These are phyloP conservation scores for Cyphellophora europaea DNA, from an alignment of 2,329 filamentous ascomycete species.

Conservation along the genomic window DNA sequence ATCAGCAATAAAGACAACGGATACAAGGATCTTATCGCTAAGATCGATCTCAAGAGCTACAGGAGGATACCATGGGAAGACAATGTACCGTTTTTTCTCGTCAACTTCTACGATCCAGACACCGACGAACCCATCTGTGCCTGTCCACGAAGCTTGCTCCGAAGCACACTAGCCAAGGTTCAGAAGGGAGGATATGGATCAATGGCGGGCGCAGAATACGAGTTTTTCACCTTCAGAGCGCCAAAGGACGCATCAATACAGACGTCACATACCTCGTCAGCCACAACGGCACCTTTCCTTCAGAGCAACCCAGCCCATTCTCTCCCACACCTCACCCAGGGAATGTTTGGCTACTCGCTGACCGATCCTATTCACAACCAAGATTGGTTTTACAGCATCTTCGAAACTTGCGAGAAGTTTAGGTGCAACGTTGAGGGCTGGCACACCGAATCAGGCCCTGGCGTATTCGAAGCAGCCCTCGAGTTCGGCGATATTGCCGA, in stretches of 20 bases:
- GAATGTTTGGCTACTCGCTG: constrained; percentile 92
- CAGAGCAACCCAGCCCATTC: constrained; percentile 60
- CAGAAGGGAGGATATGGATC: constrained; percentile 62
- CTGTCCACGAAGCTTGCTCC: constrained; percentile 70
- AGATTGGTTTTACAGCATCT: constrained; percentile 85
- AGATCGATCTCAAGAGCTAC: constrained; percentile 69
- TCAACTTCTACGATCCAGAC: constrained; percentile 71
- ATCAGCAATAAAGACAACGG: constrained; percentile 88
- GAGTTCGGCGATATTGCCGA: constrained; percentile 78
- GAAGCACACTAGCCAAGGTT: constrained; percentile 58
- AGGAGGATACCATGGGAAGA: constrained; percentile 86
- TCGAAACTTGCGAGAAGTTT: constrained; percentile 69
- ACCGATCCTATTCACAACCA: constrained; percentile 82
- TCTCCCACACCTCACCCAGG: constrained; percentile 76
- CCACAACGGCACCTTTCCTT: constrained; percentile 60
- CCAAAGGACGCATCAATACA: constrained; percentile 40
- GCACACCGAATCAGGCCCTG: constrained; percentile 90
- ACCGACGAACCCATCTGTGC: constrained; percentile 61
- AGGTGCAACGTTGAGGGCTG: constrained; percentile 79
- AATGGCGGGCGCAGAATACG: constrained; percentile 89
- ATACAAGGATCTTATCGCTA: constrained; percentile 74
- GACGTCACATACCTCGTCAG: constrained; percentile 48
- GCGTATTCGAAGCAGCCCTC: constrained; percentile 88
- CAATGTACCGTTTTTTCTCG: constrained; percentile 73
- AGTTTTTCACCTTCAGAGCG: constrained; percentile 83